Evolutionary conservation across 441 rosid genomes (phyloP), one percentile per base, ranked within the genome.

Genomic region (Eruca vesicaria): DNA sequence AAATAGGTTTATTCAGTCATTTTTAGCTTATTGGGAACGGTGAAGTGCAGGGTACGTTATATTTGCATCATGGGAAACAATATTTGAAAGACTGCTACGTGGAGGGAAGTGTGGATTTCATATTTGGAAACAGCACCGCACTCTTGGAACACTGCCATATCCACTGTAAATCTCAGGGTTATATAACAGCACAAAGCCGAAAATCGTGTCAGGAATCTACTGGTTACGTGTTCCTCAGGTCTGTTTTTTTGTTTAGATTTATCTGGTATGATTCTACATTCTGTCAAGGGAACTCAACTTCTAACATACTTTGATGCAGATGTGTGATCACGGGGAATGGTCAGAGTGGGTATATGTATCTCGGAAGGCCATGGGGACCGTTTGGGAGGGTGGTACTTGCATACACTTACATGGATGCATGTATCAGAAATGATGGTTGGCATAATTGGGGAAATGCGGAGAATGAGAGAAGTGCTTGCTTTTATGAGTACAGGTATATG

Each of bases 281-380:
- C 2, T 14, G 36, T 11, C 6, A 23, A 20, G 38, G 29, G 64
- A 69, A 11, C 32, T 68, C 18, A 32, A 9, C 6, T 48, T 63
- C 36, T 45, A 32, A 52, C 63, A 38, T 16, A 18, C 12, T 58
- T 58, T 48, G 21, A 32, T 48, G 84, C 86, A 96, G 99, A 77
- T 96, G 99, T 78, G 94, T 89, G 73, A 90, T 96, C 65, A 93
- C 98, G 1, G 99, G 98, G 9, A 96, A 86, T 82, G 98, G 99
- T 74, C 85, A 83, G 48, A 77, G 71, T 35, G 85, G 87, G 65
- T 91, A 92, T 76, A 53, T 76, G 55, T 70, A 89, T 84, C 97
- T 93, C 0, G 99, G 99, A 76, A 88, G 99, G 15, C 99, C 99
- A 63, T 95, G 99, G 99, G 99, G 98, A 76, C 99, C 98, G 45